These are phyloP conservation scores for Phylloboletellus chloephorus DNA, from an alignment of 1,284 basidiomycete species.

Conservation along the genomic window DNA sequence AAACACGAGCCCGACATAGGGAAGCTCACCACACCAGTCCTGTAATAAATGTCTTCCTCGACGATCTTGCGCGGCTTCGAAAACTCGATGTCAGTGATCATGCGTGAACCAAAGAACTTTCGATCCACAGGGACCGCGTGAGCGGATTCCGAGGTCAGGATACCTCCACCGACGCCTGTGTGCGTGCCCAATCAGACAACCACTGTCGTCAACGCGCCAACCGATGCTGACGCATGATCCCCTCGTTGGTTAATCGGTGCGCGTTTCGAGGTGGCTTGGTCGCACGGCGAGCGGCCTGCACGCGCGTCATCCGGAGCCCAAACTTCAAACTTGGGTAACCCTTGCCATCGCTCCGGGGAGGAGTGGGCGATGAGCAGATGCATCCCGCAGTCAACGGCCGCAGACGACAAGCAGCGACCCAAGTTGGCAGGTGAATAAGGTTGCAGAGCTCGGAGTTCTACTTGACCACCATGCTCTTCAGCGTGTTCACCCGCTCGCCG, in stretches of 20 bases:
- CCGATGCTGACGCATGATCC: slow-evolving; percentile 34
- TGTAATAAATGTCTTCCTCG: slow-evolving; percentile 52
- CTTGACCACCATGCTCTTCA: slow-evolving; percentile 3
- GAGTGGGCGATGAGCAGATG: background rate
- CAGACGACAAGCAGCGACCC: slow-evolving; percentile 2
- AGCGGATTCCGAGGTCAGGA: slow-evolving; percentile 39
- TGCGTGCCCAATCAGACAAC: slow-evolving; percentile 9
- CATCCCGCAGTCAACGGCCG: background rate
- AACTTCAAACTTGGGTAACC: slow-evolving; percentile 39
- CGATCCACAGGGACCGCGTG: slow-evolving; percentile 30
- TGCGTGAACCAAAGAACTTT: slow-evolving; percentile 45
- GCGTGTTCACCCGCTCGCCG: background rate
- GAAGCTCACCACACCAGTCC: slow-evolving; percentile 46
- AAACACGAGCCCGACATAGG: background rate
- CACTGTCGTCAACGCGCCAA: background rate
- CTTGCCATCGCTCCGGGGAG: slow-evolving; percentile 15
- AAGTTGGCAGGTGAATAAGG: slow-evolving; percentile 16
- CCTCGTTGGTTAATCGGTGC: slow-evolving; percentile 32
- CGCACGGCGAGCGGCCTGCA: slow-evolving; percentile 44
- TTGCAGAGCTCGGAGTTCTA: background rate
- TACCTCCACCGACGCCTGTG: slow-evolving; percentile 43
- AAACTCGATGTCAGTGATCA: slow-evolving; percentile 46
- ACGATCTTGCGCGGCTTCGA: slow-evolving; percentile 44
- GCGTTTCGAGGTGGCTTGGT: slow-evolving; percentile 39
- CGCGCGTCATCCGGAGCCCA: slow-evolving; percentile 51